Evolutionary conservation across 1,284 basidiomycete genomes (phyloP), one percentile per base, ranked within the genome.

Genomic region (Prillingera fragicola): DNA sequence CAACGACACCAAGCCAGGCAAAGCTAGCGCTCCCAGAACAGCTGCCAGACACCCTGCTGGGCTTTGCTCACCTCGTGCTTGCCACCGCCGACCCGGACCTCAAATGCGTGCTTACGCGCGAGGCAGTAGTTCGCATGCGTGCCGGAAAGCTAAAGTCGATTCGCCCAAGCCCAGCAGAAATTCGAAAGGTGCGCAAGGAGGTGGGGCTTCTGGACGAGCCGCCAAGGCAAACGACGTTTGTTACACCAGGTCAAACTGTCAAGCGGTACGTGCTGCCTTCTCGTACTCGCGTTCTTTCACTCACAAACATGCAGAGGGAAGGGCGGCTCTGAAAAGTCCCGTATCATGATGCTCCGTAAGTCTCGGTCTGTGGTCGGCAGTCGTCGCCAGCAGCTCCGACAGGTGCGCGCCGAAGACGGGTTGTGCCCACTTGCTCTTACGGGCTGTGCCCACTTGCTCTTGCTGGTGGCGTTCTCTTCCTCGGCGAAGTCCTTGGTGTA

Each of bases 321-420:
- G 33, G 77, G 74, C 7, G 77, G 77, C 1, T 71, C 69, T 3
- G 70, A 75, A 33, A 82, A 81, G 65, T 85, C 80, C 55, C 73
- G 83, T 17, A 82, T 85, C 3, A 79, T 82, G 5, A 79, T 89
- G 79, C 72, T 91, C 17, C 77, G 89, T 71, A 34, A 51, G 62
- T 58, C n/a, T n/a, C n/a, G 2, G 4, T 15, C 2, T n/a, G 3
- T 43, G 12, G 14, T 40, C n/a, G 9, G n/a, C 29, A n/a, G 8
- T 31, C n/a, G n/a, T 12, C 29, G n/a, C 29, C 29, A 31, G 9
- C n/a, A n/a, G n/a, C n/a, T n/a, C n/a, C n/a, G n/a, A n/a, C n/a
- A n/a, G n/a, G n/a, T n/a, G n/a, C n/a, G n/a, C n/a, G n/a, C n/a
- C n/a, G n/a, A n/a, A n/a, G n/a, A n/a, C n/a, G n/a, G n/a, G n/a